Percentiles rank a stretch among this genome's conserved stretches.
phyloP scores from a whole-genome alignment of 75 land plant genomes.

The Pseudotsuga menziesii region DNA sequence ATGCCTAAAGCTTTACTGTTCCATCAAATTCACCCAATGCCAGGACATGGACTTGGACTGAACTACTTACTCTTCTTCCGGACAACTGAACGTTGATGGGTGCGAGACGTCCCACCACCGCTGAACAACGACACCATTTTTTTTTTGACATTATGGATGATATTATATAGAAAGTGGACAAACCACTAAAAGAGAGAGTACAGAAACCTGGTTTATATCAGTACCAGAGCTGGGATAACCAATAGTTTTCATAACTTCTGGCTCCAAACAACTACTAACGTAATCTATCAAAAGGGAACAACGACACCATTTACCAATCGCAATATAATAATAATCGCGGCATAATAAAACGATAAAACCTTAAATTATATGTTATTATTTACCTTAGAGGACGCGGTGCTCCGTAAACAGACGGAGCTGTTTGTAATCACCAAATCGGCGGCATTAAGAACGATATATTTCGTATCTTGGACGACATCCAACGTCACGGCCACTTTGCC shows the following conservation, averaged over 20 bases:
- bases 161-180: too few relatives aligned
- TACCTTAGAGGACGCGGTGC: background rate
- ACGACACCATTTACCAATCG: background rate
- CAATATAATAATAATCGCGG: background rate
- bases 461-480: slow-evolving; percentile 51
- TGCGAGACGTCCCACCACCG: background rate
- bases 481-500: slow-evolving; percentile 61
- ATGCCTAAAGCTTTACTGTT: too few relatives aligned
- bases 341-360: background rate
- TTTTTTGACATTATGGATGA: too few relatives aligned
- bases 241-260: too few relatives aligned
- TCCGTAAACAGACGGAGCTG: background rate
- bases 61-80: background rate
- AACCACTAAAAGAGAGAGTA: too few relatives aligned
- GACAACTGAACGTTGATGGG: background rate
- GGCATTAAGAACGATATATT: slow-evolving; percentile 72
- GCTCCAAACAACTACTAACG: too few relatives aligned
- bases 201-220: too few relatives aligned
- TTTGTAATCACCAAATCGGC: slow-evolving; percentile 43
- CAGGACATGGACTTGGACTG: background rate
- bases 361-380: background rate
- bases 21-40: background rate
- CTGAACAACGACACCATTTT: too few relatives aligned
- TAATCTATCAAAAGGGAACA: too few relatives aligned
- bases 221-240: too few relatives aligned